Conservation (phyloP, 2,329 filamentous ascomycete genomes). For the Pyricularia sp. region DNA sequence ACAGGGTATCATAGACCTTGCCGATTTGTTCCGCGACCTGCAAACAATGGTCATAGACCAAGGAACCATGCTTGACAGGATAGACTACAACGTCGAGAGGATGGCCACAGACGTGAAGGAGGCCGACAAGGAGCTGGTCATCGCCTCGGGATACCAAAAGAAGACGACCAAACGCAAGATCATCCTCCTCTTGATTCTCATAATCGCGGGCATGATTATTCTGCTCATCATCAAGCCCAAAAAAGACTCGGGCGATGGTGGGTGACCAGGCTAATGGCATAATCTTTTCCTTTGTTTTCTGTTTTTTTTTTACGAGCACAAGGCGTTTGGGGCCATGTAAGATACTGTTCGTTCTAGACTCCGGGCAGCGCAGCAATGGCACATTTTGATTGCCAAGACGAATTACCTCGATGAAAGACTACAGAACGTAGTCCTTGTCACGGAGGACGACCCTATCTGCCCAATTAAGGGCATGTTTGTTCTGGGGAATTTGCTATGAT, state of each 20-base stretch:
- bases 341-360: neutral
- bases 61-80: slow-evolving; percentile 83
- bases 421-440: neutral
- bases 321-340: neutral
- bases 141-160: slow-evolving; percentile 82
- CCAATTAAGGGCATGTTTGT: neutral
- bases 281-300: no score
- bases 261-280: neutral
- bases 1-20: slow-evolving; percentile 93
- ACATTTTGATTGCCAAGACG: neutral
- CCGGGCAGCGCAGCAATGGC: neutral
- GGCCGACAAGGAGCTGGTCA: slow-evolving; percentile 83
- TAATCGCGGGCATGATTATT: slow-evolving; percentile 83
- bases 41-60: slow-evolving; percentile 94
- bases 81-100: slow-evolving; percentile 95
- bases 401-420: neutral
- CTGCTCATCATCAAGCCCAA: slow-evolving; percentile 74
- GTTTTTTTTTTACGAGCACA: neutral
- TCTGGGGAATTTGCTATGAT: neutral
- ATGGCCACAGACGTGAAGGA: slow-evolving; percentile 92
- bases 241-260: slow-evolving; percentile 6
- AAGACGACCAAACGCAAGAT: slow-evolving; percentile 85
- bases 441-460: neutral
- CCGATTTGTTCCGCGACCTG: slow-evolving; percentile 92
- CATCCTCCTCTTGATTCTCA: slow-evolving; percentile 75